Evolutionary conservation across 2,329 filamentous ascomycete genomes (phyloP), one percentile per base, ranked within the genome.

Genomic region (Monosporascus cannonballus): DNA sequence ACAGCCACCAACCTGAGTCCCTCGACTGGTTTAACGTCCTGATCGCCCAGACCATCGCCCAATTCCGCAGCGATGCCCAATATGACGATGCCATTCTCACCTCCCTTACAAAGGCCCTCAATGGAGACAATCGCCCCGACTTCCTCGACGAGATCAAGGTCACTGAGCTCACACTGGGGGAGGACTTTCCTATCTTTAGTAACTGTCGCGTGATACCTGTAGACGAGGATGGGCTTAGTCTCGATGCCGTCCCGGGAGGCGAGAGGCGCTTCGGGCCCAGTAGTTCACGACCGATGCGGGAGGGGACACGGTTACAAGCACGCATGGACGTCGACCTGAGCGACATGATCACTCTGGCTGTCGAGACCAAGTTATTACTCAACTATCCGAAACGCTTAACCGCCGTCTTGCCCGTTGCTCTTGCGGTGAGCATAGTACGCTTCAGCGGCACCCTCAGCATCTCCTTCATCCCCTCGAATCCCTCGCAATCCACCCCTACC

Each of bases 21-120:
- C 73, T 99, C 55, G 94, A 99, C 71, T 99, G 94, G 94, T 97
- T 99, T 79, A 99, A 99, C 67, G 94, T 99, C 25, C 77, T 99
- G 51, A 86, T 97, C 49, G 94, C 92, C 2, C 94, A 99, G 72
- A 96, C 94, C 0, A 95, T 99, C 59, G 93, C 94, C 1, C 94
- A 99, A 69, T 89, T 97, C 63, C 81, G 94, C 54, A 90, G 88
- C 61, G 95, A 97, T 64, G 94, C 94, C 2, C 89, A 95, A 62
- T 85, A 94, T 58, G 88, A 97, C 61, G 90, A 94, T 66, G 90
- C 90, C 3, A 95, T 99, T 41, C 80, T 99, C 30, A 86, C 81
- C 27, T 94, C 89, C 6, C 74, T 99, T 39, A 95, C 86, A 1
- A 89, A 89, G 51, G 82, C 93, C 0, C 77, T 99, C 52, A 99